phyloP scores from a whole-genome alignment of 495 filamentous ascomycete species.

The Lasiosphaeria miniovina region DNA sequence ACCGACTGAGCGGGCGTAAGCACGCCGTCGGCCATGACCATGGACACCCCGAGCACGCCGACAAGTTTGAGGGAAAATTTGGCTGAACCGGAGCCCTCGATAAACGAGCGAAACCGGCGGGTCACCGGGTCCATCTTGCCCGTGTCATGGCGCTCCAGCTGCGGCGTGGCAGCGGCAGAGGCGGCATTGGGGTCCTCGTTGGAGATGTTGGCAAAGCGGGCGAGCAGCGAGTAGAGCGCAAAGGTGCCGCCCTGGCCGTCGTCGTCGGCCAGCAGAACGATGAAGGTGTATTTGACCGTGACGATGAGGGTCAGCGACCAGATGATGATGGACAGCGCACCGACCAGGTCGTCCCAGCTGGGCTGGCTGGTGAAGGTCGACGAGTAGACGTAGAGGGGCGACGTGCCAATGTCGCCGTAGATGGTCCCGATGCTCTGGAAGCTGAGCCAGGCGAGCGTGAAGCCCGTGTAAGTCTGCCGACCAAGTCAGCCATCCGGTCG shows the following conservation, averaged over 20 bases:
- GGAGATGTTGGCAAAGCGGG: constrained; percentile 49
- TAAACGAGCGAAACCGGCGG: constrained; percentile 47
- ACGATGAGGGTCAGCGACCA: constrained; percentile 74
- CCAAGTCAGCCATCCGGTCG: background rate
- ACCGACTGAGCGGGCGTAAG: constrained; percentile 69
- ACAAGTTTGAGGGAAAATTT: constrained; percentile 58
- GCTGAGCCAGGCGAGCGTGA: constrained; percentile 20
- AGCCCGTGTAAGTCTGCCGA: constrained; percentile 19
- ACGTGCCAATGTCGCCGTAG: constrained; percentile 75
- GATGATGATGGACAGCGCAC: constrained; percentile 68
- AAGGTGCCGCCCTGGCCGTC: constrained; percentile 72
- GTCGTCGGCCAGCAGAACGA: constrained; percentile 71
- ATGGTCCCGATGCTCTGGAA: constrained; percentile 65
- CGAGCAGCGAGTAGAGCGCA: constrained; percentile 25
- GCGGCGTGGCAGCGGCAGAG: constrained; percentile 38
- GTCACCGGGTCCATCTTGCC: constrained; percentile 51
- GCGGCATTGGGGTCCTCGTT: constrained; percentile 51
- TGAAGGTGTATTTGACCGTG: constrained; percentile 67
- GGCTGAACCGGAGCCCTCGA: constrained; percentile 55
- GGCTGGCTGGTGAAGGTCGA: constrained; percentile 63
- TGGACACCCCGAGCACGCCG: constrained; percentile 65
- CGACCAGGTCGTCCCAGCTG: constrained; percentile 60
- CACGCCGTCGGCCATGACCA: constrained; percentile 66
- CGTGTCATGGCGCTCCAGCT: constrained; percentile 59
- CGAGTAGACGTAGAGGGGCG: constrained; percentile 67